phyloP scores from a whole-genome alignment of 2,329 filamentous ascomycete genomes.

The Pestalotiopsis sp. region DNA sequence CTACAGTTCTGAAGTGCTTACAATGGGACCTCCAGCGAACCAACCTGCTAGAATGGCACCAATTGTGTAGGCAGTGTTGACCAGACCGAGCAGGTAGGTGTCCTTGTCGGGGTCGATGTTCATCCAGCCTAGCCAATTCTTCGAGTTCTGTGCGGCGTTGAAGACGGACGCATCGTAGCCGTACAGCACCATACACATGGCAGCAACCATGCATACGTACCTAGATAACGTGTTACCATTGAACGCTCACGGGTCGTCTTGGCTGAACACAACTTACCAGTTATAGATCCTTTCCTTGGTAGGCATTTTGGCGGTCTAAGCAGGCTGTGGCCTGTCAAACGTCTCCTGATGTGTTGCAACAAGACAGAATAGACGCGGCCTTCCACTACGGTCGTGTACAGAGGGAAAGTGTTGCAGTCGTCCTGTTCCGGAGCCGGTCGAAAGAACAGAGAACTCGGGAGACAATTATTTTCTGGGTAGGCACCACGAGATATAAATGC shows the following conservation, averaged over 20 bases:
- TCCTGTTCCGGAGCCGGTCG: not conserved
- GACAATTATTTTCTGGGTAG: not conserved
- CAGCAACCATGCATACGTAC: conserved; percentile 72
- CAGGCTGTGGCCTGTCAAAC: not conserved
- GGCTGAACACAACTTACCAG: conserved; percentile 36
- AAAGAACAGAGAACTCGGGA: not conserved
- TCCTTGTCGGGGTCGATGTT: conserved; percentile 48
- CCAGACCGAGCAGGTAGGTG: conserved; percentile 47
- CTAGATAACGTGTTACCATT: conserved; percentile 32
- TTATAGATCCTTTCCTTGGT: conserved; percentile 46
- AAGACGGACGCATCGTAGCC: conserved; percentile 76
- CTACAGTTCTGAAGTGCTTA: conserved; percentile 21
- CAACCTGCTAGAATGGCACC: conserved; percentile 72
- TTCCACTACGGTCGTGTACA: not conserved
- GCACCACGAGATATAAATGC: conserved; percentile 5
- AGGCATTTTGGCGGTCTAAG: conserved; percentile 34
- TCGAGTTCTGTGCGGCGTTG: conserved; percentile 71
- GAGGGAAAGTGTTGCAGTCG: not conserved
- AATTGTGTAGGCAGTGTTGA: conserved; percentile 74
- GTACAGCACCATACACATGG: conserved; percentile 76
- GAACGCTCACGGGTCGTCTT: not conserved
- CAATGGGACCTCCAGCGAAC: conserved; percentile 68
- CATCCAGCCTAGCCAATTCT: conserved; percentile 69
- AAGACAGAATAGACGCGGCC: not conserved
- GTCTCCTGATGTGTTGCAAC: not conserved